These are phyloP conservation scores for Skeletonema marinoi DNA, from an alignment of 108 stramenopile species.

Conservation along the genomic window DNA sequence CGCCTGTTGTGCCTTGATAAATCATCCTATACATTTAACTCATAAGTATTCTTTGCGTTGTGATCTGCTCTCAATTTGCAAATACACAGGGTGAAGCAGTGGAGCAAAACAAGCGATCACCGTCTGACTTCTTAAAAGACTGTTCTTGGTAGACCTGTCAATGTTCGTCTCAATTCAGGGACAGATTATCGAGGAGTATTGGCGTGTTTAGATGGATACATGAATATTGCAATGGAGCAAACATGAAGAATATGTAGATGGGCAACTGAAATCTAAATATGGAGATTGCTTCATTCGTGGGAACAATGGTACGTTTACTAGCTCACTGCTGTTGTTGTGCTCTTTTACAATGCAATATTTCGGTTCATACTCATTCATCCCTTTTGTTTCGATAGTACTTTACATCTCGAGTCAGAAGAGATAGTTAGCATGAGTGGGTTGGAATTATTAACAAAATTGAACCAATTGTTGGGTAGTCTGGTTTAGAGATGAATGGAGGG, in stretches of 20 bases:
- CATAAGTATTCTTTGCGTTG: background rate
- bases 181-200: conserved; percentile 96
- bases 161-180: conserved; percentile 96
- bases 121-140: conserved; percentile 89
- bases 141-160: conserved; percentile 91
- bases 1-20: background rate
- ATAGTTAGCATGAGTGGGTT: conserved; percentile 14
- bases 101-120: conserved; percentile 70
- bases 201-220: conserved; percentile 98
- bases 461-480: background rate
- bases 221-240: conserved; percentile 99
- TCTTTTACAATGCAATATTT: background rate
- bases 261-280: conserved; percentile 96
- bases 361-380: background rate
- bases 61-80: background rate
- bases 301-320: conserved; percentile 85
- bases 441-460: background rate
- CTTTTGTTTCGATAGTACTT: conserved; percentile 37
- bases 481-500: background rate
- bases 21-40: background rate
- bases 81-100: background rate
- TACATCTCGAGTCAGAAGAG: conserved; percentile 77
- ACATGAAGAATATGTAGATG: conserved; percentile 98
- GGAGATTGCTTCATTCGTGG: conserved; percentile 99
- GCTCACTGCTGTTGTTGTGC: background rate